Conservation (phyloP, 768 basidiomycete species). For the Tricholoma sp. region DNA sequence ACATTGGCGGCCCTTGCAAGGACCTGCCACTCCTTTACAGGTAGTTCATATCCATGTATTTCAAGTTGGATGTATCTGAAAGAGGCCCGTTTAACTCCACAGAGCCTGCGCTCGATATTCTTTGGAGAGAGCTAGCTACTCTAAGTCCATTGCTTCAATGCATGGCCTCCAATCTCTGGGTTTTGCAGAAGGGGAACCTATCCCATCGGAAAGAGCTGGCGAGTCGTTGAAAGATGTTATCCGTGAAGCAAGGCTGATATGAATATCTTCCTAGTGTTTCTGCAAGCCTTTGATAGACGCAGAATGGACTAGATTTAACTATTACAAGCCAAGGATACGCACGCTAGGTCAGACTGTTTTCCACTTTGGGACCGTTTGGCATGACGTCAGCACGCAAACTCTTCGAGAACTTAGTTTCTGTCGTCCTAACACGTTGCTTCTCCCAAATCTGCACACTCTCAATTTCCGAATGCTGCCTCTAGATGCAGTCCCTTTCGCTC, state of each 20-base stretch:
- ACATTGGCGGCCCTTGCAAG: slow-evolving; percentile 1
- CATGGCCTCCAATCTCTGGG: not conserved
- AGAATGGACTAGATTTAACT: not conserved
- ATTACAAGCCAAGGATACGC: not conserved
- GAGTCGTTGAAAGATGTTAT: not conserved
- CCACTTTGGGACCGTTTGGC: not conserved
- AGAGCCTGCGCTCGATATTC: not conserved
- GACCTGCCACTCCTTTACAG: slow-evolving; percentile 4
- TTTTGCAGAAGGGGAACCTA: not conserved
- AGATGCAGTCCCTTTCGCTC: not conserved
- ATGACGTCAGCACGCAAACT: not conserved
- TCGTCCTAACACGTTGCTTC: not conserved
- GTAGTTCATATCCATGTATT: not conserved
- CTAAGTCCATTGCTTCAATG: not conserved
- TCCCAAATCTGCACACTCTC: slow-evolving; percentile 1
- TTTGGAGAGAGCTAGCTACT: not conserved
- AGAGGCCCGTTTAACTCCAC: not conserved
- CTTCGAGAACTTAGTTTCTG: not conserved
- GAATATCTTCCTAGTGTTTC: not conserved
- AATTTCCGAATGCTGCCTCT: not conserved
- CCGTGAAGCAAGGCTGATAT: not conserved
- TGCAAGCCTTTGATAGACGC: not conserved
- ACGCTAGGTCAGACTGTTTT: not conserved
- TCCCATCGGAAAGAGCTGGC: not conserved
- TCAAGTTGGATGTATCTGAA: not conserved